These are phyloP conservation scores for Hirschfeldia incana DNA, from an alignment of 345 rosid species.

Conservation along the genomic window DNA sequence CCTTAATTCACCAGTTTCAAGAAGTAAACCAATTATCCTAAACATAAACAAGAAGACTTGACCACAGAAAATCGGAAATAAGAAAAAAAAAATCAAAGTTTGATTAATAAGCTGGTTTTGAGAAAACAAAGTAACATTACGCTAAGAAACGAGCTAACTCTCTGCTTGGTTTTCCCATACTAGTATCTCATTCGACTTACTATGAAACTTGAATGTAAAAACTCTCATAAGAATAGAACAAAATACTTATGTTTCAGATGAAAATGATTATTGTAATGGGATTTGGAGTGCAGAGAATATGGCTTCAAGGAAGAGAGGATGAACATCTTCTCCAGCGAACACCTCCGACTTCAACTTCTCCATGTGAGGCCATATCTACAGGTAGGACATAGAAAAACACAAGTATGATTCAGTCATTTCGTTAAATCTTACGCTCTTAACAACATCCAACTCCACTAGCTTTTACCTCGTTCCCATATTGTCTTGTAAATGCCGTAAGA, in stretches of 20 bases:
- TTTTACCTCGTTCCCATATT: conserved; percentile 85
- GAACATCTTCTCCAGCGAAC: conserved; percentile 54
- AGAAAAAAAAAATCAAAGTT: not conserved
- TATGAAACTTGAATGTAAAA: conserved; percentile 13
- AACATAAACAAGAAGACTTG: too few species aligned
- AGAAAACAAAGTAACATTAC: not conserved
- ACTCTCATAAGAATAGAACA: not conserved
- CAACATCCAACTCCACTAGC: not conserved
- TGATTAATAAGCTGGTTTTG: not conserved
- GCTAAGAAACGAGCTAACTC: not conserved
- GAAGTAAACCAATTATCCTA: too few species aligned
- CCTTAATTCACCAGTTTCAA: too few species aligned
- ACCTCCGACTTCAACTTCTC: conserved; percentile 78
- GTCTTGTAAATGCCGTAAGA: conserved; percentile 85
- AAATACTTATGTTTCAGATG: not conserved
- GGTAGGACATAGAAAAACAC: conserved; percentile 4
- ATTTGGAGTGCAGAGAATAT: conserved; percentile 52
- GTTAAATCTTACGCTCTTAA: not conserved
- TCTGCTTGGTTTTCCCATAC: not conserved
- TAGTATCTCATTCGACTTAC: not conserved
- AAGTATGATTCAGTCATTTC: conserved; percentile 3
- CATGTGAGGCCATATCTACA: conserved; percentile 82
- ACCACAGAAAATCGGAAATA: too few species aligned
- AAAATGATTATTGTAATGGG: conserved; percentile 15
- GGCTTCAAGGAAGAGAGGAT: conserved; percentile 76